A percentile compares a stretch with the other conserved stretches of the same genome.
Conservation (phyloP, 176 grass and related monocot genomes). For the Poa annua region DNA sequence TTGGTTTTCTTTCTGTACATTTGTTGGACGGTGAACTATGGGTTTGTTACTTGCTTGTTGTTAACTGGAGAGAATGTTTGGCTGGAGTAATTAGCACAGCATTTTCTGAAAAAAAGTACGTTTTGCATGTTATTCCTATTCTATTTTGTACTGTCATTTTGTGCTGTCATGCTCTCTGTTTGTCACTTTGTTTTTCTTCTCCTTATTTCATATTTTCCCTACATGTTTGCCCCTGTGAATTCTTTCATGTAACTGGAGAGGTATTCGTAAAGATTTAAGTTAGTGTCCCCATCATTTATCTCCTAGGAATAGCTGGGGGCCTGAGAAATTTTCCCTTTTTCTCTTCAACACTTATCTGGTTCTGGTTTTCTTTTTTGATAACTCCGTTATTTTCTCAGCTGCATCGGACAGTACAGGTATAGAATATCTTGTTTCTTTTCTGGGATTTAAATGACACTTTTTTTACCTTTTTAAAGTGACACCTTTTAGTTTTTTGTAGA, state of each 20-base stretch:
- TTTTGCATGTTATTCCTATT: neutral
- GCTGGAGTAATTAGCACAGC: neutral
- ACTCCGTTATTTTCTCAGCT: constrained; percentile 11
- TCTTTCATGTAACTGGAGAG: neutral
- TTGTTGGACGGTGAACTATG: neutral
- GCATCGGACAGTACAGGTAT: neutral
- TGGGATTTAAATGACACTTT: neutral
- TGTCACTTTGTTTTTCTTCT: neutral
- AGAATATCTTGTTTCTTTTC: neutral
- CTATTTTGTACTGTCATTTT: neutral
- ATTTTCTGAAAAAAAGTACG: neutral
- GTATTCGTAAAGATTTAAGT: neutral
- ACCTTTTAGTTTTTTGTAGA: neutral
- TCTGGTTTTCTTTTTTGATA: neutral
- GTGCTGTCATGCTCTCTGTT: neutral
- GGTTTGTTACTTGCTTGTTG: neutral
- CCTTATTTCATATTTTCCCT: neutral
- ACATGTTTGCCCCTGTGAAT: neutral
- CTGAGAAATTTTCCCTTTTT: neutral
- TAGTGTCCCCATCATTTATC: neutral
- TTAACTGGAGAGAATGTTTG: neutral
- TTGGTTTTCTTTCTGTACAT: neutral
- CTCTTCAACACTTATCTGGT: neutral
- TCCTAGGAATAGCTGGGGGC: neutral
- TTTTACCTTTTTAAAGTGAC: neutral